phyloP scores from a whole-genome alignment of 345 rosid genomes.

The Eucalyptus microcorys region DNA sequence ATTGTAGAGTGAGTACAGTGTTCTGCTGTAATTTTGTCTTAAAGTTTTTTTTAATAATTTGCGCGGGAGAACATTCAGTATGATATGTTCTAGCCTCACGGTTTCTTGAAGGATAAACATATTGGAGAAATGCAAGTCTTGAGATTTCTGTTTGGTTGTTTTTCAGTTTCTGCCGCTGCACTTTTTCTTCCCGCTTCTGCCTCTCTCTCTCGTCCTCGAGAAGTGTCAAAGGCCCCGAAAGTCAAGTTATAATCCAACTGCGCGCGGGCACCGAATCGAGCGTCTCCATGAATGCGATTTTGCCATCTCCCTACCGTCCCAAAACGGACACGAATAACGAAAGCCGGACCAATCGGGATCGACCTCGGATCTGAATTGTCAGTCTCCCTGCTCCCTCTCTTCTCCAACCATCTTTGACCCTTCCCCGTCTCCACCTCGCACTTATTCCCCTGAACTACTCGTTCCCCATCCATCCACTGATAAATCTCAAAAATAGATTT shows the following conservation, averaged over 20 bases:
- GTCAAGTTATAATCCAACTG: not conserved
- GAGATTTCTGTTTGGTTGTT: not conserved
- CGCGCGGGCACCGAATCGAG: not conserved
- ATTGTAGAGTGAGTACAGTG: not conserved
- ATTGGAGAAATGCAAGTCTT: not conserved
- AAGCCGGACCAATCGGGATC: not conserved
- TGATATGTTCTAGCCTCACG: not conserved
- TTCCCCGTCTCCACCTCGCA: not conserved
- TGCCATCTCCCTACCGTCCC: not conserved
- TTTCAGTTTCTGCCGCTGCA: not conserved
- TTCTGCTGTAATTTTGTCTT: not conserved
- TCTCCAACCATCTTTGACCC: not conserved
- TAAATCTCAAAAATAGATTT: not conserved
- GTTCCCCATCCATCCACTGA: not conserved
- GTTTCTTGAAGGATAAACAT: not conserved
- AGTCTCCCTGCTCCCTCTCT: not conserved
- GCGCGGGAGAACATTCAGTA: not conserved
- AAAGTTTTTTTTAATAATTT: not conserved
- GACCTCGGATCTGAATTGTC: not conserved
- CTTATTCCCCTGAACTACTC: not conserved
- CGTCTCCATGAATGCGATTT: not conserved
- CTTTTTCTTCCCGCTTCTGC: no score
- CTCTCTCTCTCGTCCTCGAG: not conserved
- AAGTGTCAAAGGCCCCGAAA: not conserved
- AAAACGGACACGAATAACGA: not conserved